Evolutionary conservation across 208 protist species (phyloP), one percentile per base, ranked within the genome.

Genomic region (Porcisia hertigi): DNA sequence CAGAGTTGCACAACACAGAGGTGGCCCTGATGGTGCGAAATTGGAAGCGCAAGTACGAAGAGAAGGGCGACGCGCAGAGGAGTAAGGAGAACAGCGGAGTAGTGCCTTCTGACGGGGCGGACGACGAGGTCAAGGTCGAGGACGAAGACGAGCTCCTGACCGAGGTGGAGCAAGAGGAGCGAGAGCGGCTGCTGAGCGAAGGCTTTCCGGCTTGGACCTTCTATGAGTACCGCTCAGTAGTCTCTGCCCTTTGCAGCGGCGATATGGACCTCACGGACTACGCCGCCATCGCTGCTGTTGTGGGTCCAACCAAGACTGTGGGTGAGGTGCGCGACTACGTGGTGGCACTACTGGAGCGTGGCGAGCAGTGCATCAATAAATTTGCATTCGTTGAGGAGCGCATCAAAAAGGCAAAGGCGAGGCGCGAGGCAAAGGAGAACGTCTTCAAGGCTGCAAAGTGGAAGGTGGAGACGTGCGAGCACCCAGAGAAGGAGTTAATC

Each of bases 291-390:
- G 72, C 93, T 2, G 79, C 76, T 1, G 78, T 53, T 9, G 69
- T 86, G 9, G 70, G 65, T 5, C 65, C 60, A 34, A 76, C 73
- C 7, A 97, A 97, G 71, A 94, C 86, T 0, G 84, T 87, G 1
- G 90, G 86, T 14, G 91, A 97, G 76, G 91, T 97, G 23, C 88
- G 90, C 23, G 87, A 96, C 70, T 97, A 97, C 76, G 78, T 95
- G 14, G 79, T 83, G 1, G 90, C 93, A 14, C 82, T 97, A 53
- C 76, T 95, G 52, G 91, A 96, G 65, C 86, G 91, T 9, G 93
- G 93, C 0, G 79, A 88, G 64, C 88, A 88, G 82, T 95, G 84
- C 79, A 93, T 97, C 54, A 83, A 83, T 59, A 76, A 82, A 16
- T 97, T 95, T 76, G 72, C 67, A 2, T n/a, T 54, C 39, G 70